Evolutionary conservation across 1,139 yeast species (phyloP).

Genomic region (Geotrichum klebahnii): DNA sequence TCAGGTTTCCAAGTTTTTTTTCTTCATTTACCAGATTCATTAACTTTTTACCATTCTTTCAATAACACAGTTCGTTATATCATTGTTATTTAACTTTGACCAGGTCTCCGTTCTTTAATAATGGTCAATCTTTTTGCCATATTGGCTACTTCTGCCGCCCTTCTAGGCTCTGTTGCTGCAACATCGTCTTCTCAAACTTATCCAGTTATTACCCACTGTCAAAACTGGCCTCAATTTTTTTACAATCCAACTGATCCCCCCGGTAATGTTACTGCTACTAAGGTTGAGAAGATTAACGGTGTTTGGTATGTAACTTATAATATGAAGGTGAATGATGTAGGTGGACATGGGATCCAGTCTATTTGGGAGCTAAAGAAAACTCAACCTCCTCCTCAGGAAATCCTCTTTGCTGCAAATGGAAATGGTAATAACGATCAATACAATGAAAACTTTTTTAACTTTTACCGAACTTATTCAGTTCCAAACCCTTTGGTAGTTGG

Average conservation of each 20-base stretch:
- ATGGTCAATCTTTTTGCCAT: neutral
- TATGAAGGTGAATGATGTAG: neutral
- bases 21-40: too few relatives aligned
- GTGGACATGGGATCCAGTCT: neutral
- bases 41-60: too few relatives aligned
- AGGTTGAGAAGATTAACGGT: slow-evolving; percentile 2
- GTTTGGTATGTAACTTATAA: slow-evolving; percentile 13
- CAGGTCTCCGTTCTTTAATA: neutral
- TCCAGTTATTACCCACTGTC: neutral
- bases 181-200: too few relatives aligned
- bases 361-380: slow-evolving; percentile 13
- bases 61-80: too few relatives aligned
- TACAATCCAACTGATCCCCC: slow-evolving; percentile 1
- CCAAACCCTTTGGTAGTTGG: slow-evolving; percentile 11
- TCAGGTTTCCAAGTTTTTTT: too few relatives aligned
- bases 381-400: slow-evolving; percentile 7
- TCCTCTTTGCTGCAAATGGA: slow-evolving; percentile 7
- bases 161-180: neutral
- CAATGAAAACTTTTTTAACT: slow-evolving; percentile 19
- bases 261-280: slow-evolving; percentile 6
- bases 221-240: slow-evolving; percentile 1
- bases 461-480: slow-evolving; percentile 15
- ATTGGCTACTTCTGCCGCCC: neutral
- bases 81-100: too few relatives aligned
- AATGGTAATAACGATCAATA: slow-evolving; percentile 3